A percentile compares a stretch with the other conserved stretches of the same genome.
phyloP scores from a whole-genome alignment of 208 protist genomes.

The Vickermania spadyakhi region DNA sequence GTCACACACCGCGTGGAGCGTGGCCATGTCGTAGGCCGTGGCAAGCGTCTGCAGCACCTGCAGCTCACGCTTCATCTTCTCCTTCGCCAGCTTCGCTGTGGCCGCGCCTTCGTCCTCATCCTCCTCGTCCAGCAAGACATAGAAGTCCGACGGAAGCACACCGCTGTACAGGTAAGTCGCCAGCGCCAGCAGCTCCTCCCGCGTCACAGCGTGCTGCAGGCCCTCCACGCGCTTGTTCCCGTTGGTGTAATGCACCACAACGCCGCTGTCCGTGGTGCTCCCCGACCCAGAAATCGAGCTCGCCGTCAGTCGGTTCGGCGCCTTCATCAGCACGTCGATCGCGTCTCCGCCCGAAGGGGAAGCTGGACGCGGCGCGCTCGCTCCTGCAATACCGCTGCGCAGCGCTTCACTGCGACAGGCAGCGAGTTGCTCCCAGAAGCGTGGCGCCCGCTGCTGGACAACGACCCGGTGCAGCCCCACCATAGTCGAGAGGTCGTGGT shows the following conservation, averaged over 20 bases:
- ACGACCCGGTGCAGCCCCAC: constrained; percentile 60
- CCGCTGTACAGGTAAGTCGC: constrained; percentile 68
- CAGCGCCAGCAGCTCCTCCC: constrained; percentile 42
- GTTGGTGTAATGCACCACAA: constrained; percentile 50
- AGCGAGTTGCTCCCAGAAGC: constrained; percentile 38
- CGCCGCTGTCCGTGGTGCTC: background rate
- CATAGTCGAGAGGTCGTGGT: background rate
- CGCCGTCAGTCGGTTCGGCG: background rate
- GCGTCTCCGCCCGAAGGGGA: background rate
- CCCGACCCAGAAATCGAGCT: background rate
- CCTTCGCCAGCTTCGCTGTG: constrained; percentile 2
- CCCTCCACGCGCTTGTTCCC: constrained; percentile 57
- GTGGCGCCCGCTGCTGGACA: constrained; percentile 58
- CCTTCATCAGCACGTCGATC: background rate
- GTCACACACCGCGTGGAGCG: constrained; percentile 36
- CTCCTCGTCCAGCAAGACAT: constrained; percentile 38
- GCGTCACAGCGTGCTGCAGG: constrained; percentile 33
- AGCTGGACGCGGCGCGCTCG: no score
- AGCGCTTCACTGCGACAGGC: constrained; percentile 35
- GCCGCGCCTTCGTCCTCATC: constrained; percentile 18
- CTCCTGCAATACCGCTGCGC: background rate
- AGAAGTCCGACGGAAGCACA: constrained; percentile 35
- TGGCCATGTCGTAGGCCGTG: constrained; percentile 30
- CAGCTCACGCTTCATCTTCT: constrained; percentile 18
- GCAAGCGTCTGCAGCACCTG: constrained; percentile 26